Conservation (phyloP, 306 rosid species). For the Prunus mira region DNA sequence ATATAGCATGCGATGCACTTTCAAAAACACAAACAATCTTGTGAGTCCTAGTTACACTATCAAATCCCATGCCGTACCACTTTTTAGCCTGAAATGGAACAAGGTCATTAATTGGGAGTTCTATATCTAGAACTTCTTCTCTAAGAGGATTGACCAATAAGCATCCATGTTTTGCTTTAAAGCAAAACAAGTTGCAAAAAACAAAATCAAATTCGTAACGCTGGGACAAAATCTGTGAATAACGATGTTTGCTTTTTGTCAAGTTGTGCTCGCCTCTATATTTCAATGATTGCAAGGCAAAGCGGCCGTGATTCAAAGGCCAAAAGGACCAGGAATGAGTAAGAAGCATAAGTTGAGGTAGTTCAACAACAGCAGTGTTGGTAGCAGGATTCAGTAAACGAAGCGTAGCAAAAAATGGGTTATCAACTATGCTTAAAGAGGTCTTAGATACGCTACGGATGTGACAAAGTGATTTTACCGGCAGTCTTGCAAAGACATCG, state of each 20-base stretch:
- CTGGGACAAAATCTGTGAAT: background rate
- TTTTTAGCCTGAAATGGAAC: fast-evolving
- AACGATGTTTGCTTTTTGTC: background rate
- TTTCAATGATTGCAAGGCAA: background rate
- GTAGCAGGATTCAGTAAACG: no score
- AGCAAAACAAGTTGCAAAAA: background rate
- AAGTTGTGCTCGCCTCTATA: background rate
- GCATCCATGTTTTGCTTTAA: background rate
- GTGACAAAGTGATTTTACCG: background rate
- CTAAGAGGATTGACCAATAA: background rate
- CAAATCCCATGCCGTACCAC: background rate
- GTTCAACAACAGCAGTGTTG: no score
- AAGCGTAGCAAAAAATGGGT: background rate
- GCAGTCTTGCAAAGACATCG: background rate
- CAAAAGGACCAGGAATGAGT: background rate
- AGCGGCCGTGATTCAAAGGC: fast-evolving
- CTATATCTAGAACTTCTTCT: background rate
- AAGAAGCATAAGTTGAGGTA: background rate
- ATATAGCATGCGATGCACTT: no score
- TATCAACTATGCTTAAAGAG: background rate
- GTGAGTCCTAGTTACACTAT: background rate
- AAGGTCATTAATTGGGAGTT: no score
- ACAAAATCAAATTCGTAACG: background rate
- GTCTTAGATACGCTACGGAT: background rate
- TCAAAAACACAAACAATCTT: background rate